These are phyloP conservation scores for Acacia melanoxylon DNA, from an alignment of 306 rosid genomes.

Conservation along the genomic window DNA sequence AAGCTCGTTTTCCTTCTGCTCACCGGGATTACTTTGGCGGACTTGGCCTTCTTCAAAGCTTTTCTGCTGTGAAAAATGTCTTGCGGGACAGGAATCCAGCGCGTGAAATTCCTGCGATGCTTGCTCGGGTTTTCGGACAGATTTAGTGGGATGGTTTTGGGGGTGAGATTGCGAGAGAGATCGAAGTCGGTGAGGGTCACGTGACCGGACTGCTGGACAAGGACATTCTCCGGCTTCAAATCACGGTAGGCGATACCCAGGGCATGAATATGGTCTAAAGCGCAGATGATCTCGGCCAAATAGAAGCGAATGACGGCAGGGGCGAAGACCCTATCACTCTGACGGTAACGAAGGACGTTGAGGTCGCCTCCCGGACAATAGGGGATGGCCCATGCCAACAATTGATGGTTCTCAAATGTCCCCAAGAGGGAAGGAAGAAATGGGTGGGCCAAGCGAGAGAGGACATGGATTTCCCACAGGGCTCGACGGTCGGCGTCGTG, in stretches of 20 bases:
- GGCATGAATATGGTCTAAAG: conserved; percentile 71
- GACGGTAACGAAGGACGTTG: conserved; percentile 80
- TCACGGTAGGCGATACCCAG: conserved; percentile 88
- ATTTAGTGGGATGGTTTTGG: conserved; percentile 28
- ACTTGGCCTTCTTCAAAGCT: conserved; percentile 52
- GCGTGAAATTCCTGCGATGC: conserved; percentile 44
- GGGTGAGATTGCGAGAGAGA: conserved; percentile 65
- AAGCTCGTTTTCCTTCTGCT: conserved; percentile 64
- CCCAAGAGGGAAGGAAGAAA: conserved; percentile 72
- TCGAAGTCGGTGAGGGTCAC: conserved; percentile 95
- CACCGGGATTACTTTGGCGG: conserved; percentile 83
- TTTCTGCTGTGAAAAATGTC: not conserved
- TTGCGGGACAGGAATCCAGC: conserved; percentile 41
- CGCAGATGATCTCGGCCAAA: conserved; percentile 82
- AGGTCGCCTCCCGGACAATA: conserved; percentile 96
- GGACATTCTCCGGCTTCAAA: conserved; percentile 90
- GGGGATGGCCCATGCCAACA: conserved; percentile 84
- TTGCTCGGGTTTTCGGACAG: conserved; percentile 31
- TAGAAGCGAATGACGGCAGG: conserved; percentile 77
- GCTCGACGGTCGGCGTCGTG: conserved; percentile 71
- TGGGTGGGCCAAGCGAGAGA: conserved; percentile 58
- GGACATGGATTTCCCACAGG: conserved; percentile 78
- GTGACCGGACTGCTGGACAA: conserved; percentile 87
- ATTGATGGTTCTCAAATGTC: conserved; percentile 45
- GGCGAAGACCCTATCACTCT: conserved; percentile 75